These are phyloP conservation scores for Hagleromyces aurorensis DNA, from an alignment of 805 yeast species.

Conservation along the genomic window DNA sequence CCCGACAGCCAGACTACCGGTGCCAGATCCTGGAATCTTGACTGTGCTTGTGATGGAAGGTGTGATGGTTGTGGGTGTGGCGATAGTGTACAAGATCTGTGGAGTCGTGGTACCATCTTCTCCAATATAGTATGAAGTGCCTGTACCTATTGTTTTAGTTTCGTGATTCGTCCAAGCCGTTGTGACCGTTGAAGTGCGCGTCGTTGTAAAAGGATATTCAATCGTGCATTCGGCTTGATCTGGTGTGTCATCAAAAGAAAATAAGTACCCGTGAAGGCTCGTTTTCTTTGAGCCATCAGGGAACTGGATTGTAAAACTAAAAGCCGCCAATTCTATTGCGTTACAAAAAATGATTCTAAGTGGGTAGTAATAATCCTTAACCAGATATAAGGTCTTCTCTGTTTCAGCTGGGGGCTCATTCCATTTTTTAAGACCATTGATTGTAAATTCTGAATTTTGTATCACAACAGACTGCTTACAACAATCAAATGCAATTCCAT, in stretches of 20 bases:
- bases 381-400: conserved; percentile 3
- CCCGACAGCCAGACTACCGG: too few species aligned
- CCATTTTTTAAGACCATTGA: conserved; percentile 5
- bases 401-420: conserved; percentile 1
- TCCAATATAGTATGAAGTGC: too few species aligned
- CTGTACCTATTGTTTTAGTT: conserved; percentile 4
- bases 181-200: conserved; percentile 3
- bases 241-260: conserved; percentile 4
- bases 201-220: conserved; percentile 3
- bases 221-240: conserved; percentile 4
- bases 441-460: conserved; percentile 5
- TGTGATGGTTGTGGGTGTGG: conserved; percentile 1
- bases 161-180: conserved; percentile 4
- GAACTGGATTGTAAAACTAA: conserved; percentile 5
- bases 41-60: too few species aligned
- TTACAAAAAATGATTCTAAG: conserved; percentile 15
- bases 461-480: conserved; percentile 16
- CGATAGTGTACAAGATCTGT: conserved; percentile 1
- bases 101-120: conserved; percentile 1
- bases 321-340: conserved; percentile 3
- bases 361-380: conserved; percentile 14
- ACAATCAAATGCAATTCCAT: conserved; percentile 29
- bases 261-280: conserved; percentile 7
- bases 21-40: too few species aligned
- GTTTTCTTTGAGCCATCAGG: conserved; percentile 8